Base-by-base conservation (phyloP, 75 land plant species). In the Pseudotsuga menziesii region DNA sequence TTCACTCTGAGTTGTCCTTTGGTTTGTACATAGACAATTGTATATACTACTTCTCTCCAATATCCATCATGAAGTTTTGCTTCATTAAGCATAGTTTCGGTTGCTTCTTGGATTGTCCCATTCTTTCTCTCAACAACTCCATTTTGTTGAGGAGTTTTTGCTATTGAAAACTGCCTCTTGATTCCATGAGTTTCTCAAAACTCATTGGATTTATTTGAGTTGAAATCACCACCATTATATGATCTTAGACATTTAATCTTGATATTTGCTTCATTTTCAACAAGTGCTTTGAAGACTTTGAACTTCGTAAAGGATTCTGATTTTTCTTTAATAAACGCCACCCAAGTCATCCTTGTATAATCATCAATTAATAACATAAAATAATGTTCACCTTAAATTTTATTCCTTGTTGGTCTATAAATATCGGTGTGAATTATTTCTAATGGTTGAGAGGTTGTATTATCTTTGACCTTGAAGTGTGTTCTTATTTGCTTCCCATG, bases 201-300 rank as follows among this genome's bases (percentile, higher is more conserved):
- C 3, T 72, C 9, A 22, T 57, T 57, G n/a, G 73, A 79, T 12
- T 73, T 52, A 57, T 14, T 57, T 13, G 80, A 79, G 29, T 32
- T 52, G 25, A 61, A 80, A 3, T 80, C 79, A 4, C 82, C 82
- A 0, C 82, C 79, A 60, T 54, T 23, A 61, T 80, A 3, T 32
- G 52, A 60, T 1, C 82, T 62, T 15, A 80, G 67, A 14, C 29
- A 36, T n/a, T 75, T 39, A 5, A 80, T 59, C 61, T 75, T 75
- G 0, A 7, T 39, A 4, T 48, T 22, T 5, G 19, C 20, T 2
- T 80, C 52, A 25, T 62, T 80, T 29, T 75, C 78, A 3, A 58
- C 71, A 1, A 61, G 0, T 9, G 61, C 35, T n/a, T 67, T 77
- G 4, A 75, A 75, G 0, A 27, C 0, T 15, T 26, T 54, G 2